Percentiles rank a stretch among this genome's conserved stretches.
phyloP scores from a whole-genome alignment of 495 filamentous ascomycete genomes.

The Aspergillus sparsus region DNA sequence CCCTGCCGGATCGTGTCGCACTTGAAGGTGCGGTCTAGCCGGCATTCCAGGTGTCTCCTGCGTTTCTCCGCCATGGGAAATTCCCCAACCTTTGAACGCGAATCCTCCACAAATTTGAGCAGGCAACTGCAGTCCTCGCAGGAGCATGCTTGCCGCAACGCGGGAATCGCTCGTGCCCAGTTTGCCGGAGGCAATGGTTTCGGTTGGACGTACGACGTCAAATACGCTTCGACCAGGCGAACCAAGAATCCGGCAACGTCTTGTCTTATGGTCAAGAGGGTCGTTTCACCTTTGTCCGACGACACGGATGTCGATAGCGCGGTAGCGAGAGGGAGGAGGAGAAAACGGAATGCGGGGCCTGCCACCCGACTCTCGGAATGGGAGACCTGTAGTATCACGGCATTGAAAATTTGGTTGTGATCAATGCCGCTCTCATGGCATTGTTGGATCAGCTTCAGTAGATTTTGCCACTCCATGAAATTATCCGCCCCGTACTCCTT shows the following conservation, averaged over 20 bases:
- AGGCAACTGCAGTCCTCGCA: neutral
- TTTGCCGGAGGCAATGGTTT: neutral
- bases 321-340: neutral
- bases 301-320: neutral
- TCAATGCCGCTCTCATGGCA: neutral
- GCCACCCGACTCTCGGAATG: neutral
- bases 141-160: neutral
- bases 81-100: neutral
- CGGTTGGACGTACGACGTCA: neutral
- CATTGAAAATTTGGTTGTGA: neutral
- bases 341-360: neutral
- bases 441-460: neutral
- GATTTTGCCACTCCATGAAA: neutral
- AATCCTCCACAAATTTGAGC: neutral
- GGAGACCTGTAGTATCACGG: neutral
- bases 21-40: neutral
- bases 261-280: neutral
- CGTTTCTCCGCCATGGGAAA: conserved; percentile 1
- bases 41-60: neutral
- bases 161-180: neutral
- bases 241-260: neutral
- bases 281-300: neutral
- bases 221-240: neutral
- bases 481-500: neutral
- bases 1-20: neutral